Evolutionary conservation across 345 rosid species (phyloP), one percentile per base, ranked within the genome.

Genomic region (Aquilaria malaccensis): DNA sequence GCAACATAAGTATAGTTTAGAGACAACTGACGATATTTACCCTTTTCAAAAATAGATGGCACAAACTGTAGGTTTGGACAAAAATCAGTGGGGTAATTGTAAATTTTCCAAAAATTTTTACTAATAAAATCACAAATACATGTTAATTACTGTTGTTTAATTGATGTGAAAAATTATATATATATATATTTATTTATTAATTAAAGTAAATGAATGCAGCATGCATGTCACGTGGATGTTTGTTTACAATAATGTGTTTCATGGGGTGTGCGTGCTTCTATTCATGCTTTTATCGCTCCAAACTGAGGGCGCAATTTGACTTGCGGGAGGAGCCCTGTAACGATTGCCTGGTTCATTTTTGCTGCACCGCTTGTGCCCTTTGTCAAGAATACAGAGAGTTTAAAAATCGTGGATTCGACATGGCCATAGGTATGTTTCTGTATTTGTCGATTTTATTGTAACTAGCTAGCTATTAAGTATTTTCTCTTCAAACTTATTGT

Each of bases 351-450:
- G 83, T 77, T 22, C 88, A 83, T 53, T 79, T 70, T 67, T 65
- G 70, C 30, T 83, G 85, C 55, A 70, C 51, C 66, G 9, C 49
- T 31, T 85, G 84, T 67, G 86, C 86, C 2, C 70, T 83, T 12
- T 80, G 85, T 60, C 88, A 85, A 70, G 86, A 85, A 45, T 74
- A 79, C 59, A 74, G 86, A 64, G 84, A 85, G 64, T 84, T 85
- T 65, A 66, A 75, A 56, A 63, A 62, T 33, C 88, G 70, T 12
- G 91, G 91, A 7, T 82, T 72, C 11, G 85, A 85, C 58, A 80
- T 80, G 77, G 66, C 62, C 3, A 74, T 80, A 54, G 85, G 90
- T 83, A 79, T 31, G 12, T 11, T 57, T 10, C 10, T 13, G 13
- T 7, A 13, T 30, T 56, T 29, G 12, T 56, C 5, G 10, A 2